These are phyloP conservation scores for Boletus semigastroideus DNA, from an alignment of 1,284 basidiomycete genomes.

Conservation along the genomic window DNA sequence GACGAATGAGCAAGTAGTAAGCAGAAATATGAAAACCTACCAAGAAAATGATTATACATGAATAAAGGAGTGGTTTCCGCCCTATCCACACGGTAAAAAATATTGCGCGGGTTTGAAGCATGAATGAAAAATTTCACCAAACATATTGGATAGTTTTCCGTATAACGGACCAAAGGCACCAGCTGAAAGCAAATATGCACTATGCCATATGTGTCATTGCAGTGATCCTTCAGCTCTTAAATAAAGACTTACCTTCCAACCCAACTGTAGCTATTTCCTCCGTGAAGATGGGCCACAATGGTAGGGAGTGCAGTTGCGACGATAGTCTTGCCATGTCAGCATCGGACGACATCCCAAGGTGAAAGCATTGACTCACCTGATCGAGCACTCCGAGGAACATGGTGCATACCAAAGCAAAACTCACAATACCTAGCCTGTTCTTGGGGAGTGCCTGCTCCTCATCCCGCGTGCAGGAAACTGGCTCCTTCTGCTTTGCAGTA, in stretches of 20 bases:
- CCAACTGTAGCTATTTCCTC: slow-evolving; percentile 73
- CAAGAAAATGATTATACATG: slow-evolving; percentile 68
- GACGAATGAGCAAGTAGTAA: neutral
- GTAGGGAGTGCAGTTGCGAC: slow-evolving; percentile 78
- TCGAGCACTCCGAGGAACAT: slow-evolving; percentile 59
- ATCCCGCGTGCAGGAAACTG: slow-evolving; percentile 50
- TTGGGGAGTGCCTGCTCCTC: slow-evolving; percentile 50
- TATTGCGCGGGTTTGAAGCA: slow-evolving; percentile 21
- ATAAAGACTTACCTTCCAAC: slow-evolving; percentile 61
- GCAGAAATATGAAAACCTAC: slow-evolving; percentile 35
- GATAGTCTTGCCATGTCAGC: slow-evolving; percentile 51
- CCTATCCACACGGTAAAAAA: slow-evolving; percentile 37
- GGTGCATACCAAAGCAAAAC: slow-evolving; percentile 50
- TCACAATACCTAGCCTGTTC: slow-evolving; percentile 41
- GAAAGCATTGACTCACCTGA: slow-evolving; percentile 38
- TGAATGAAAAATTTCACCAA: slow-evolving; percentile 27
- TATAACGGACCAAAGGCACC: slow-evolving; percentile 69
- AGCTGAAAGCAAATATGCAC: slow-evolving; percentile 75
- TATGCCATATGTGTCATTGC: slow-evolving; percentile 19
- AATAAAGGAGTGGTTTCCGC: slow-evolving; percentile 72
- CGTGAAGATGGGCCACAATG: slow-evolving; percentile 66
- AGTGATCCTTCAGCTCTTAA: too few species aligned
- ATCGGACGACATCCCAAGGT: neutral
- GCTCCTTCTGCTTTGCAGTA: slow-evolving; percentile 16
- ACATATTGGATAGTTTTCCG: slow-evolving; percentile 71